A percentile compares a stretch with the other conserved stretches of the same genome.
phyloP scores from a whole-genome alignment of 1,284 basidiomycete genomes.

The Fomitiporia mediterranea region DNA sequence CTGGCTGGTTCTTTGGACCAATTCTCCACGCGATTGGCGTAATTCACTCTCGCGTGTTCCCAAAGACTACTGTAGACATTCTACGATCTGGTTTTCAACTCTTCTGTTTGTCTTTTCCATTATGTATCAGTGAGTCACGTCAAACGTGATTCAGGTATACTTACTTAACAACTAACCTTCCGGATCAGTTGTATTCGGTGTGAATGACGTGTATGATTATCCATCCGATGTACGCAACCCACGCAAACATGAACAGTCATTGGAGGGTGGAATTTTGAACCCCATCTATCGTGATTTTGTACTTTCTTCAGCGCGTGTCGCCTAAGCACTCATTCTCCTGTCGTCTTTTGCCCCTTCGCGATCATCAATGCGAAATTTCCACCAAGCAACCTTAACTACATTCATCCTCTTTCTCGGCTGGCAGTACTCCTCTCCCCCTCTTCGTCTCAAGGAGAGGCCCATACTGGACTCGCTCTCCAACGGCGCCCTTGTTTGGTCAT shows the following conservation, averaged over 20 bases:
- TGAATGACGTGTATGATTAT: conserved; percentile 28
- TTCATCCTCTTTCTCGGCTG: conserved; percentile 24
- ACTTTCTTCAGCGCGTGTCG: conserved; percentile 21
- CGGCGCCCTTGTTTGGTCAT: conserved; percentile 24
- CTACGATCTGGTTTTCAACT: conserved; percentile 20
- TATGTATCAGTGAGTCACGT: conserved; percentile 17
- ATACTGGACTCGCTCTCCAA: conserved; percentile 27
- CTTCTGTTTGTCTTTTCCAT: conserved; percentile 23
- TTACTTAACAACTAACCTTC: neutral
- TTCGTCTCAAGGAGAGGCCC: conserved; percentile 26
- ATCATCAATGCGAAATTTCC: conserved; percentile 8
- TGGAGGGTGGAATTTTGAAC: conserved; percentile 25
- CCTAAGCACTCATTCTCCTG: conserved; percentile 21
- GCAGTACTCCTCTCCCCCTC: conserved; percentile 26
- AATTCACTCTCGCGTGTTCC: conserved; percentile 24
- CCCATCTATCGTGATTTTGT: conserved; percentile 24
- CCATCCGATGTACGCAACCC: conserved; percentile 25
- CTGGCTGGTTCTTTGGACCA: conserved; percentile 27
- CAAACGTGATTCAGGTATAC: neutral
- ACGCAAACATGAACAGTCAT: conserved; percentile 23
- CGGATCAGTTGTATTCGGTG: conserved; percentile 27
- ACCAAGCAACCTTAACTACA: conserved; percentile 7
- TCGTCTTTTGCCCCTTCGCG: conserved; percentile 13
- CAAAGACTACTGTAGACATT: conserved; percentile 17
- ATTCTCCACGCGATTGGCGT: conserved; percentile 27